A percentile compares a stretch with the other conserved stretches of the same genome.
These are phyloP conservation scores for Cryphonectria naterciae DNA, from an alignment of 2,329 filamentous ascomycete genomes.

Conservation along the genomic window DNA sequence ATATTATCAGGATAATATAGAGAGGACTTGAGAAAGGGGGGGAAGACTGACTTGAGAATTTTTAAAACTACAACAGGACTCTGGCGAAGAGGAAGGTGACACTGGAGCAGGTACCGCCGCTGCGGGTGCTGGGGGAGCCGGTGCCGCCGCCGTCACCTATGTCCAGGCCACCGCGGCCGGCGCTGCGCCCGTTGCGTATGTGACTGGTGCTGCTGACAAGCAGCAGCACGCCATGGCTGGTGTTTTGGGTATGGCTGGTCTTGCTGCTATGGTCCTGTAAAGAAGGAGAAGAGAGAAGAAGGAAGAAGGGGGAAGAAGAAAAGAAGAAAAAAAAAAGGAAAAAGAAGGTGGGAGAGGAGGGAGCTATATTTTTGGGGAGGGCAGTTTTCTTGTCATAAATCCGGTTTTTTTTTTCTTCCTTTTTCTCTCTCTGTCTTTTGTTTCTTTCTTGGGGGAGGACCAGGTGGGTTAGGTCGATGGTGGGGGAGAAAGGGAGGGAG, in stretches of 20 bases:
- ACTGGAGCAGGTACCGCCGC: neutral
- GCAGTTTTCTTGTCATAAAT: too few species aligned
- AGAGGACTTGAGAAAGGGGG: neutral
- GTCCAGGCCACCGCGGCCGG: slow-evolving; percentile 30
- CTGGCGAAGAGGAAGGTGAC: neutral
- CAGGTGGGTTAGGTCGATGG: too few species aligned
- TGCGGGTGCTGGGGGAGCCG: neutral
- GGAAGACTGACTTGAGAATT: neutral
- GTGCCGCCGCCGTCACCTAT: slow-evolving; percentile 30
- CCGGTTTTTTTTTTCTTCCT: too few species aligned
- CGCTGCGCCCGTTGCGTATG: slow-evolving; percentile 32
- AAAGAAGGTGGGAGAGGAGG: neutral
- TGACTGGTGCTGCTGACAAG: slow-evolving; percentile 33
- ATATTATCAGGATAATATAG: neutral
- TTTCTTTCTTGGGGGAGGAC: neutral
- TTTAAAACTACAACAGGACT: neutral
- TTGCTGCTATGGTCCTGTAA: slow-evolving; percentile 37
- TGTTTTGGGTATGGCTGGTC: slow-evolving; percentile 9
- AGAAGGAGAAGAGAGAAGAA: neutral
- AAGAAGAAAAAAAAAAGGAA: neutral
- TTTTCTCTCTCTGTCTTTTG: too few species aligned
- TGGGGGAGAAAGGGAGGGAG: too few species aligned
- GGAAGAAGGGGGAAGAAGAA: neutral
- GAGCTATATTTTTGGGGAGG: too few species aligned
- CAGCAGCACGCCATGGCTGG: slow-evolving; percentile 17